These are phyloP conservation scores for Curvularia spicifera DNA, from an alignment of 2,329 filamentous ascomycete species.

Conservation along the genomic window DNA sequence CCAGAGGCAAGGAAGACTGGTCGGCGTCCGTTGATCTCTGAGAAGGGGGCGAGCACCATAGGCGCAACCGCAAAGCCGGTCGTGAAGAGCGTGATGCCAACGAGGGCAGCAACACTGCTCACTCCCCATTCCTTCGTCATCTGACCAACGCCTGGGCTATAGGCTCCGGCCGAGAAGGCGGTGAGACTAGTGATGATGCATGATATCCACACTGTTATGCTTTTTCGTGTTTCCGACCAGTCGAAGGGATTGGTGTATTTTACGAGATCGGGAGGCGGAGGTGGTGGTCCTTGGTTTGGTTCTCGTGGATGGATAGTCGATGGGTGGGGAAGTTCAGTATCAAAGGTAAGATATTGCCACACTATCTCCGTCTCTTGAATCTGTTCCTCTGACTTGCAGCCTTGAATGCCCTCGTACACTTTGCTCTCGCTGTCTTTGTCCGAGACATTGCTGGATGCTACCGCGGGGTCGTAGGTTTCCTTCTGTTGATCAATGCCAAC, in stretches of 20 bases:
- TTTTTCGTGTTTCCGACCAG: slow-evolving; percentile 75
- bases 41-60: slow-evolving; percentile 87
- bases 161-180: slow-evolving; percentile 81
- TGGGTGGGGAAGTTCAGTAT: slow-evolving; percentile 63
- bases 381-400: slow-evolving; percentile 16
- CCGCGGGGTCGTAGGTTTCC: slow-evolving; percentile 19
- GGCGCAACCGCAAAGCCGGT: slow-evolving; percentile 77
- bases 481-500: slow-evolving; percentile 3
- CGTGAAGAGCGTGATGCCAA: slow-evolving; percentile 83
- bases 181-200: slow-evolving; percentile 78
- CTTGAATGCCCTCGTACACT: slow-evolving; percentile 16
- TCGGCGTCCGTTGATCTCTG: slow-evolving; percentile 84
- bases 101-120: slow-evolving; percentile 68
- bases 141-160: slow-evolving; percentile 71
- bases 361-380: slow-evolving; percentile 50
- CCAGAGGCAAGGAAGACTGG: slow-evolving; percentile 81
- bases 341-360: slow-evolving; percentile 67
- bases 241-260: slow-evolving; percentile 72
- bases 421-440: slow-evolving; percentile 25
- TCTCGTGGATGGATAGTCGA: slow-evolving; percentile 45
- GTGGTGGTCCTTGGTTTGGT: slow-evolving; percentile 52
- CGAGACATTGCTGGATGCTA: slow-evolving; percentile 14
- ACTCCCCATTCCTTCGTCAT: slow-evolving; percentile 71
- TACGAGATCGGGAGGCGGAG: slow-evolving; percentile 68
- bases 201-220: slow-evolving; percentile 72